Percentiles rank a stretch among this genome's conserved stretches.
Conservation (phyloP, 1,284 basidiomycete genomes). For the Sporisorium sorghi region DNA sequence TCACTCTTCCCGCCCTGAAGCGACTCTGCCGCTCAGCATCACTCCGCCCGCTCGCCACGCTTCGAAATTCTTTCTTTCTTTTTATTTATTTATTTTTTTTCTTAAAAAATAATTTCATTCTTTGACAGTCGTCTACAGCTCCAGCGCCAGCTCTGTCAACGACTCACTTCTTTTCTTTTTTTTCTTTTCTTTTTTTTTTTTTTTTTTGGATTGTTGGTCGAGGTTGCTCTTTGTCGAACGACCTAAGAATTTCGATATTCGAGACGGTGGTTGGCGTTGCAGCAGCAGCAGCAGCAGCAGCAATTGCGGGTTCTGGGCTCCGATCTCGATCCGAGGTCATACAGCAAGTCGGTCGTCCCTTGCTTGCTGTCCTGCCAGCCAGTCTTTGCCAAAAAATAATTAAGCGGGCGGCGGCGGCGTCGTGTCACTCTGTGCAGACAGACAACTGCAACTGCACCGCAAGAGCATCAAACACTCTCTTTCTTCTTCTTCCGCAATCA, state of each 20-base stretch:
- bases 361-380: not conserved
- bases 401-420: conserved; percentile 1
- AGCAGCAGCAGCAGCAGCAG: too few relatives aligned
- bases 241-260: not conserved
- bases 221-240: not conserved
- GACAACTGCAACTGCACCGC: too few relatives aligned
- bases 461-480: too few relatives aligned
- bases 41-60: conserved; percentile 11
- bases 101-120: not conserved
- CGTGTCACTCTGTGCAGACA: conserved; percentile 23
- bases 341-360: not conserved
- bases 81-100: not conserved
- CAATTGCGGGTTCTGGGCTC: conserved; percentile 1
- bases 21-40: conserved; percentile 2
- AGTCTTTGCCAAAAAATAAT: not conserved
- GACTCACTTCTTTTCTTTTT: not conserved
- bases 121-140: not conserved
- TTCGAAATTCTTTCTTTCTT: not conserved
- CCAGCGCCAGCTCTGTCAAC: too few relatives aligned
- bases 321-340: conserved; percentile 12
- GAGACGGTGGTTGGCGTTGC: conserved; percentile 10
- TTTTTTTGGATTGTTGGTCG: not conserved
- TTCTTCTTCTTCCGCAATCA: not conserved
- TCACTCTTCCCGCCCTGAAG: too few relatives aligned
- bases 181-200: not conserved